Evolutionary conservation across 306 rosid genomes (phyloP), one percentile per base, ranked within the genome.

Genomic region (Glycine latifolia): DNA sequence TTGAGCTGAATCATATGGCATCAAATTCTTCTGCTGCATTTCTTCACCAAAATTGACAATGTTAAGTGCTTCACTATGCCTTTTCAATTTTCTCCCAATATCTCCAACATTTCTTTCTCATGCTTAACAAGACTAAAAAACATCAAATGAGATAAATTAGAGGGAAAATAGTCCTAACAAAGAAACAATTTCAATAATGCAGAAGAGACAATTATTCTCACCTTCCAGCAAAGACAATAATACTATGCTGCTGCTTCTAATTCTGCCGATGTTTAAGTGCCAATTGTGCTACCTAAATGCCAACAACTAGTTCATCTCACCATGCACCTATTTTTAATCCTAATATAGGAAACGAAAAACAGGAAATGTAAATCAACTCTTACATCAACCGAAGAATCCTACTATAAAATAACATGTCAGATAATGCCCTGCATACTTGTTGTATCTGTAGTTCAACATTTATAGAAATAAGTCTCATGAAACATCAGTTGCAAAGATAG

Each of bases 221-320:
- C 99, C 99, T 93, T 89, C 98, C 99, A 77, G 89, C 91, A 78
- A 95, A 93, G 80, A 95, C 92, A 58, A 95, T 91, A 80, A 95
- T 95, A 80, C 99, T 88, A 79, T 95, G 99, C 63, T 95, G 99
- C 87, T 95, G 99, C 72, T 95, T 93, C 86, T 95, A 93, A 85
- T 93, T 95, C 84, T 95, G 99, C 43, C 99, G 90, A 89, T 95
- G 98, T 87, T 95, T 95, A 66, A 95, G 94, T 49, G 99, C 99
- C 87, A 95, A 87, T 20, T 95, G 98, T 69, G 99, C 99, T 86
- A 95, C 97, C 87, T 93, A 98, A 86, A 95, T 92, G 10, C 94
- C 95, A 79, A 97, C 92, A 52, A 98, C 98, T 83, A 95, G 86
- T 93, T 91, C 97, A 89, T 92, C 89, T 91, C 98, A 75, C 99